These are phyloP conservation scores for Fusarium sp. DNA, from an alignment of 2,329 filamentous ascomycete genomes.

Conservation along the genomic window DNA sequence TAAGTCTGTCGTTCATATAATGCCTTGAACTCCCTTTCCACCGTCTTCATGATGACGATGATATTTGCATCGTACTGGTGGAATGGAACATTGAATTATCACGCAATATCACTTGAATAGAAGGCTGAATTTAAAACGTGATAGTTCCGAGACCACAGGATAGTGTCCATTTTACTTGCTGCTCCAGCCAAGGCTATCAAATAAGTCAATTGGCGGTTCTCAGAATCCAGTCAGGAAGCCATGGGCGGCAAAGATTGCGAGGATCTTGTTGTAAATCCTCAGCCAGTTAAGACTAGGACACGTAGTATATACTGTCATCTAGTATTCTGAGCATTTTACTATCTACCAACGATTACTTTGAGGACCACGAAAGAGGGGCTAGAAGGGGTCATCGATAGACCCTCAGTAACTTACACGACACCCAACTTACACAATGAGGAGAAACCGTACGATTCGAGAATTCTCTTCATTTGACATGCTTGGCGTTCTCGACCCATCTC, in stretches of 20 bases:
- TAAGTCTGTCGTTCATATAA: neutral
- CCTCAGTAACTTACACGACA: neutral
- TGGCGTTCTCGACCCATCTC: neutral
- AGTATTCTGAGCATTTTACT: neutral
- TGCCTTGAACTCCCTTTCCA: neutral
- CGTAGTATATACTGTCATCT: neutral
- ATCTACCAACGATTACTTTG: neutral
- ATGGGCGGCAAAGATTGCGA: neutral
- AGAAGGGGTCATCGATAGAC: neutral
- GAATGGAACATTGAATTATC: neutral
- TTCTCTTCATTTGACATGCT: neutral
- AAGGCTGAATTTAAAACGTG: neutral
- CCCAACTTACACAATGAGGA: neutral
- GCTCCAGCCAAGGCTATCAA: neutral
- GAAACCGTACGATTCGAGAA: neutral
- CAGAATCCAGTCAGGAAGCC: neutral
- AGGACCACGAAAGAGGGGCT: neutral
- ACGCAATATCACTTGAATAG: neutral
- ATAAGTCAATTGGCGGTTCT: neutral
- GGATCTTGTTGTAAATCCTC: neutral
- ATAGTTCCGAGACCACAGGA: neutral
- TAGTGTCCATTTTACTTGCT: neutral
- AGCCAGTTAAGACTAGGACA: neutral
- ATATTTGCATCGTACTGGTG: neutral
- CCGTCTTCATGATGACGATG: neutral